These are phyloP conservation scores for Neurospora sp. DNA, from an alignment of 495 filamentous ascomycete species.

Conservation along the genomic window DNA sequence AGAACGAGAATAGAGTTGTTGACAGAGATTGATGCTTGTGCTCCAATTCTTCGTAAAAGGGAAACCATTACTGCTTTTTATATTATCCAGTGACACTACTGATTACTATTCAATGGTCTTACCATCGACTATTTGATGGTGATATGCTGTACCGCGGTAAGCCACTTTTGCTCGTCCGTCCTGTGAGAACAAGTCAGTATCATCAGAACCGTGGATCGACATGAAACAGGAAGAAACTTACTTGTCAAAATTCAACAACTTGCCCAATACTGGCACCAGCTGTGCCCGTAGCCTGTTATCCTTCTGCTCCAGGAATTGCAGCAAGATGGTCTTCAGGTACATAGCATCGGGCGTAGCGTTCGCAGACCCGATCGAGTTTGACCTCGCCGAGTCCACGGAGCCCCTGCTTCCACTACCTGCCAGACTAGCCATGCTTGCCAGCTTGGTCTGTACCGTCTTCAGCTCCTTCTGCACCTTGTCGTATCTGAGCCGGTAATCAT, in stretches of 20 bases:
- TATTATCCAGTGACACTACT: not conserved
- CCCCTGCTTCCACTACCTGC: slow-evolving; percentile 13
- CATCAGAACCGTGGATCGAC: not conserved
- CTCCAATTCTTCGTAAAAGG: not conserved
- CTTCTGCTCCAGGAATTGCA: slow-evolving; percentile 91
- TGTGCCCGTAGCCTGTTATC: slow-evolving; percentile 86
- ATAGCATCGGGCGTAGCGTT: slow-evolving; percentile 55
- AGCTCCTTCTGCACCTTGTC: slow-evolving; percentile 72
- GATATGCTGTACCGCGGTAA: slow-evolving; percentile 53
- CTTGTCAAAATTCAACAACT: slow-evolving; percentile 86
- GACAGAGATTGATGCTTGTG: not conserved
- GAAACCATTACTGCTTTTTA: not conserved
- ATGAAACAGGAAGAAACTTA: slow-evolving; percentile 31
- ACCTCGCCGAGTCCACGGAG: slow-evolving; percentile 1
- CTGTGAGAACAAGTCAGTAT: slow-evolving; percentile 28
- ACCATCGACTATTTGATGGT: slow-evolving; percentile 10
- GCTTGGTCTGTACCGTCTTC: slow-evolving; percentile 27
- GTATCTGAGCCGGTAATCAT: slow-evolving; percentile 62
- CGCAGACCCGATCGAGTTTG: slow-evolving; percentile 4
- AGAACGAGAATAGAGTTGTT: too few relatives aligned
- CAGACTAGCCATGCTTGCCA: slow-evolving; percentile 6
- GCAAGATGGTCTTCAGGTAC: slow-evolving; percentile 89
- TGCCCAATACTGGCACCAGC: slow-evolving; percentile 82
- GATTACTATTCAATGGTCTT: not conserved
- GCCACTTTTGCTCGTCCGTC: slow-evolving; percentile 83